A percentile compares a stretch with the other conserved stretches of the same genome.
phyloP scores from a whole-genome alignment of 805 yeast genomes.

The Debaryomyces castellii region DNA sequence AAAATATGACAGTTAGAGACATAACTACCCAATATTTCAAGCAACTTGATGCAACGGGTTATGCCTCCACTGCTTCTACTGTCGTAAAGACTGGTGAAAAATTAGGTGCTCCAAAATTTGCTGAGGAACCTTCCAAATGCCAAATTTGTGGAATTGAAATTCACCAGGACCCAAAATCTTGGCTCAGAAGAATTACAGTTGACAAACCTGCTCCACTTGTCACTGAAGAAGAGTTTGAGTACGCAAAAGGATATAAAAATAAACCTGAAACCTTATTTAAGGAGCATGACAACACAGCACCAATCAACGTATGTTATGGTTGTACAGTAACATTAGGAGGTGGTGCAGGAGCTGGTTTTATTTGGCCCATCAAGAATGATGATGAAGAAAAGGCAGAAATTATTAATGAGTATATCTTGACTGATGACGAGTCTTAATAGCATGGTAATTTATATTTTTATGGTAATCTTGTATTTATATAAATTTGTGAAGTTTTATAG shows the following conservation, averaged over 20 bases:
- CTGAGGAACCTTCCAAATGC: slow-evolving; percentile 37
- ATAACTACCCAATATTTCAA: slow-evolving; percentile 71
- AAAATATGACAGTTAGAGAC: slow-evolving; percentile 79
- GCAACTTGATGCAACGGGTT: slow-evolving; percentile 65
- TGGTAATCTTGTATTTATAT: not conserved
- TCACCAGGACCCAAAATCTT: slow-evolving; percentile 56
- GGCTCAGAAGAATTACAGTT: slow-evolving; percentile 73
- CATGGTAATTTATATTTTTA: too few relatives aligned
- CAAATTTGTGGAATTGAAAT: slow-evolving; percentile 55
- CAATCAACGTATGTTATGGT: slow-evolving; percentile 66
- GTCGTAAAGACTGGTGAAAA: slow-evolving; percentile 89
- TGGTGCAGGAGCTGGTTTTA: slow-evolving; percentile 23
- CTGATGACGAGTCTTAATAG: slow-evolving; percentile 28
- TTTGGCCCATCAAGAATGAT: slow-evolving; percentile 31
- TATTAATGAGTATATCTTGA: slow-evolving; percentile 49
- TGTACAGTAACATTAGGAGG: slow-evolving; percentile 64
- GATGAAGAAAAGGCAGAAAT: slow-evolving; percentile 18
- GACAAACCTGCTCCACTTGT: slow-evolving; percentile 50
- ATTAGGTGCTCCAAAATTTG: slow-evolving; percentile 48
- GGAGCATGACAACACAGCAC: slow-evolving; percentile 6
- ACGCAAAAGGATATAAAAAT: slow-evolving; percentile 18
- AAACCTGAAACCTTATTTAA: slow-evolving; percentile 6
- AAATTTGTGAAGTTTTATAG: not conserved
- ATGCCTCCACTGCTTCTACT: slow-evolving; percentile 88
- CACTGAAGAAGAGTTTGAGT: slow-evolving; percentile 36